phyloP scores from a whole-genome alignment of 2,329 filamentous ascomycete species.

The Fusarium sp. region DNA sequence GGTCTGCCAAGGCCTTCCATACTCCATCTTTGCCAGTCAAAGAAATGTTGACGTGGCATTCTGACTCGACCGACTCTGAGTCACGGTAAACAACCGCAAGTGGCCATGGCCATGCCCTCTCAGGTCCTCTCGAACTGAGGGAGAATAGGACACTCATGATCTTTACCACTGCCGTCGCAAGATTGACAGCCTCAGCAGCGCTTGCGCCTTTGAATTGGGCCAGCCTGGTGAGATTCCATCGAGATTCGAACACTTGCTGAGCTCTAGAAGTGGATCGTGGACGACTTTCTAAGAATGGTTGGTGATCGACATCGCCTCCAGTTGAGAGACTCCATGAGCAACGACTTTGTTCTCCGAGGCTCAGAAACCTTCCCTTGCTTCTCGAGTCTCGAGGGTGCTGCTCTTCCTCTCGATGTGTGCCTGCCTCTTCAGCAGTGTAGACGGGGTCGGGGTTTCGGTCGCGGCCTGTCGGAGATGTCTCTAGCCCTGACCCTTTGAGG shows the following conservation, averaged over 20 bases:
- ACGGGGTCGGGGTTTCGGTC: too few relatives aligned
- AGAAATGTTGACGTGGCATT: neutral
- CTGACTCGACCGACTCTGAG: too few relatives aligned
- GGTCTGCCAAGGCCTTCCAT: neutral
- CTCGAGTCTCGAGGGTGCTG: too few relatives aligned
- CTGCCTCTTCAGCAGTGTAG: too few relatives aligned
- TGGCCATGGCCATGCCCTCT: neutral
- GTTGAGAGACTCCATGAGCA: neutral
- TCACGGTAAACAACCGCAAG: neutral
- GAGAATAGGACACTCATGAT: neutral
- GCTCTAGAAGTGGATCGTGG: neutral
- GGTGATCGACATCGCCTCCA: neutral
- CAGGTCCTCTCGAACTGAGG: fast-evolving
- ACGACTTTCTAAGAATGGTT: neutral
- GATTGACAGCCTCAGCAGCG: neutral
- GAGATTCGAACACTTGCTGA: neutral
- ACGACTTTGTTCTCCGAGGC: too few relatives aligned
- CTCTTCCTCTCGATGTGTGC: too few relatives aligned
- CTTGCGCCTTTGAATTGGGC: neutral
- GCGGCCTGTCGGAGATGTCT: too few relatives aligned
- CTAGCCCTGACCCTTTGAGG: too few relatives aligned
- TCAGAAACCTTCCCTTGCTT: too few relatives aligned
- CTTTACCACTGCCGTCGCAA: neutral
- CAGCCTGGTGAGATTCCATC: neutral
- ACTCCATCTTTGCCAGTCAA: neutral